Evolutionary conservation across 495 filamentous ascomycete species (phyloP).

Genomic region (Ascodesmis nigricans): DNA sequence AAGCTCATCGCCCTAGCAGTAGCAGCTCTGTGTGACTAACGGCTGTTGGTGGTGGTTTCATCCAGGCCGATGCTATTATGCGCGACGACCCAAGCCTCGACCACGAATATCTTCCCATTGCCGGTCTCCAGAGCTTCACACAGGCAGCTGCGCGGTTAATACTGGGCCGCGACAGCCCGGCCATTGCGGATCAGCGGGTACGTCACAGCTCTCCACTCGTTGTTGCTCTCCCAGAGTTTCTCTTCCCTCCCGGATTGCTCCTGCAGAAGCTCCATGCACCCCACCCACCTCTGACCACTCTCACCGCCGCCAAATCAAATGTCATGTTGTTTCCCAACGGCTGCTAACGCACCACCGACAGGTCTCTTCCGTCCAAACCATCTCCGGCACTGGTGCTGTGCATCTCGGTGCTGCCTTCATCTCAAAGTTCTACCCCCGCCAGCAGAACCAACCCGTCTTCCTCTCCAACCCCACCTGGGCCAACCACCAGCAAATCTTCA

Average conservation of each 20-base stretch:
- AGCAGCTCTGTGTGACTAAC: background rate
- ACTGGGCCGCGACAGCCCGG: slow-evolving; percentile 56
- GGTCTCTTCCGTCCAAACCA: slow-evolving; percentile 48
- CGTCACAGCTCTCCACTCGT: slow-evolving; percentile 7
- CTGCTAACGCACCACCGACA: slow-evolving; percentile 10
- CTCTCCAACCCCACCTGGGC: slow-evolving; percentile 91
- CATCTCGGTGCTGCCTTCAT: slow-evolving; percentile 80
- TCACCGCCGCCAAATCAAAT: background rate
- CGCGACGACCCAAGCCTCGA: slow-evolving; percentile 74
- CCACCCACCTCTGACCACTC: too few relatives aligned
- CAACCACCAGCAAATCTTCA: slow-evolving; percentile 97
- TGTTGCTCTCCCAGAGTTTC: slow-evolving; percentile 1
- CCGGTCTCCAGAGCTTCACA: slow-evolving; percentile 65
- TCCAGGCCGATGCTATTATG: slow-evolving; percentile 72
- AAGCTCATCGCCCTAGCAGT: too few relatives aligned
- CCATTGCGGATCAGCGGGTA: slow-evolving; percentile 64
- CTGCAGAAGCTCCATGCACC: too few relatives aligned
- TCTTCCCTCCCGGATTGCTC: too few relatives aligned
- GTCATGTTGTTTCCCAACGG: background rate
- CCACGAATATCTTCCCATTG: slow-evolving; percentile 96
- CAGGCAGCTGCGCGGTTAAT: slow-evolving; percentile 75
- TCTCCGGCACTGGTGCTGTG: slow-evolving; percentile 81
- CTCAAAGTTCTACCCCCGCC: slow-evolving; percentile 44
- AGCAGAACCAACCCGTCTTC: slow-evolving; percentile 45
- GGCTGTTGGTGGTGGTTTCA: background rate